Conservation (phyloP, 2,329 filamentous ascomycete genomes). For the Emericellopsis cladophorae region DNA sequence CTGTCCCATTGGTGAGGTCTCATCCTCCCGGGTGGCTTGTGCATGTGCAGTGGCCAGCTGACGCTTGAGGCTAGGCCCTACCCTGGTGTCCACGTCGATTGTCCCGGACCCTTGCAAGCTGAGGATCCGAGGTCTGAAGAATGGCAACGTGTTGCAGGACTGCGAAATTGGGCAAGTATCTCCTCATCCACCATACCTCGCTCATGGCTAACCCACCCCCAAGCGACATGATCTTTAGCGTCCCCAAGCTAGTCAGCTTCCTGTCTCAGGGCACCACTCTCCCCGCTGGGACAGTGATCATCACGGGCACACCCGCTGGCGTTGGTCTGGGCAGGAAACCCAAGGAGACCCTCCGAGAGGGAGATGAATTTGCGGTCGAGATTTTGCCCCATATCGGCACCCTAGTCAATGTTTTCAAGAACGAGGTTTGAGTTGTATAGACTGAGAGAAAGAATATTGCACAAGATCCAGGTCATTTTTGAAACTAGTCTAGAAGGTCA, state of each 20-base stretch:
- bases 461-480: too few relatives aligned
- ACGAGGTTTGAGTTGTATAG: too few relatives aligned
- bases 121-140: slow-evolving; percentile 29
- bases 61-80: slow-evolving; percentile 22
- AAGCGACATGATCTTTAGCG: slow-evolving; percentile 40
- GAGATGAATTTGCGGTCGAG: slow-evolving; percentile 29
- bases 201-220: slow-evolving; percentile 8
- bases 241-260: slow-evolving; percentile 29
- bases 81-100: slow-evolving; percentile 28
- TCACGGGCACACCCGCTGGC: slow-evolving; percentile 28
- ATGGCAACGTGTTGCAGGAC: slow-evolving; percentile 37
- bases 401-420: too few relatives aligned
- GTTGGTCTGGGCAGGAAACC: slow-evolving; percentile 24
- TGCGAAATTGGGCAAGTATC: slow-evolving; percentile 14
- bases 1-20: too few relatives aligned
- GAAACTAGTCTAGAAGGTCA: too few relatives aligned
- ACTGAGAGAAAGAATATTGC: too few relatives aligned
- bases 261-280: slow-evolving; percentile 29
- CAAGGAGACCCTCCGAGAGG: slow-evolving; percentile 21
- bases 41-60: neutral
- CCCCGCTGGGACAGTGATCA: slow-evolving; percentile 24
- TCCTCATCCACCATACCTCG: slow-evolving; percentile 9
- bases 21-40: too few relatives aligned
- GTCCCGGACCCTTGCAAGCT: slow-evolving; percentile 28
- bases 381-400: slow-evolving; percentile 30